A percentile compares a stretch with the other conserved stretches of the same genome.
Conservation (phyloP, 495 filamentous ascomycete species). For the Monascus purpureus region DNA sequence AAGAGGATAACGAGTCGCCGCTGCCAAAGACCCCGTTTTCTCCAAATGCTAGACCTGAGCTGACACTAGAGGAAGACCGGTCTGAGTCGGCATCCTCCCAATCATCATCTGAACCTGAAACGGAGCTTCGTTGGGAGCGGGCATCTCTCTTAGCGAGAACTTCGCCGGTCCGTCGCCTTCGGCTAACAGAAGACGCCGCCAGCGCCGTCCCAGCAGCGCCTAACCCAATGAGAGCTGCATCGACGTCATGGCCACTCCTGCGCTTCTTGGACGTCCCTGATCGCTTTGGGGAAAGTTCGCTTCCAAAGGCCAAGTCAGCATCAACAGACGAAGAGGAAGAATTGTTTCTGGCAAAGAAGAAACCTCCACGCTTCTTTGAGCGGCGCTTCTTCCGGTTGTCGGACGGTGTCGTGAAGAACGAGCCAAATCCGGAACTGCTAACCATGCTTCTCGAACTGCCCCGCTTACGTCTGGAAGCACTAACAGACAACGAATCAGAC, state of each 20-base stretch:
- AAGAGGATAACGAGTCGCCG: constrained; percentile 36
- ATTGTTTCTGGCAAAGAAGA: constrained; percentile 49
- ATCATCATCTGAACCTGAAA: no score
- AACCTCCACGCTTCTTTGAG: constrained; percentile 31
- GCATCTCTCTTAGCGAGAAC: constrained; percentile 26
- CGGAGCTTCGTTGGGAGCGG: no score
- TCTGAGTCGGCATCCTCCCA: constrained; percentile 48
- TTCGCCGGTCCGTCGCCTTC: constrained; percentile 21
- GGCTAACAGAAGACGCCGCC: constrained; percentile 23
- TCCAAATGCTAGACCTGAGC: constrained; percentile 45
- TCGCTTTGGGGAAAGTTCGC: constrained; percentile 19
- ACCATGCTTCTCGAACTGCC: no score
- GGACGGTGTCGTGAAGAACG: constrained; percentile 37
- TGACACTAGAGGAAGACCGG: constrained; percentile 30
- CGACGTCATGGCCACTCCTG: constrained; percentile 31
- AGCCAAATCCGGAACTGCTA: constrained; percentile 17
- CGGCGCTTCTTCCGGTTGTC: constrained; percentile 30
- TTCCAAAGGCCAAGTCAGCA: constrained; percentile 37
- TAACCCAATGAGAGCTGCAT: constrained; percentile 41
- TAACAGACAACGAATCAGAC: constrained; percentile 15
- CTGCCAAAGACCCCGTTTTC: constrained; percentile 24
- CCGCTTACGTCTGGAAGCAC: constrained; percentile 16
- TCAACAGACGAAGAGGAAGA: constrained; percentile 47
- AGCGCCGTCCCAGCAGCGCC: constrained; percentile 44
- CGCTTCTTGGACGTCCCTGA: constrained; percentile 19